Percentiles rank a stretch among this genome's conserved stretches.
Conservation (phyloP, 2,329 filamentous ascomycete genomes). For the Colletotrichum lentis region DNA sequence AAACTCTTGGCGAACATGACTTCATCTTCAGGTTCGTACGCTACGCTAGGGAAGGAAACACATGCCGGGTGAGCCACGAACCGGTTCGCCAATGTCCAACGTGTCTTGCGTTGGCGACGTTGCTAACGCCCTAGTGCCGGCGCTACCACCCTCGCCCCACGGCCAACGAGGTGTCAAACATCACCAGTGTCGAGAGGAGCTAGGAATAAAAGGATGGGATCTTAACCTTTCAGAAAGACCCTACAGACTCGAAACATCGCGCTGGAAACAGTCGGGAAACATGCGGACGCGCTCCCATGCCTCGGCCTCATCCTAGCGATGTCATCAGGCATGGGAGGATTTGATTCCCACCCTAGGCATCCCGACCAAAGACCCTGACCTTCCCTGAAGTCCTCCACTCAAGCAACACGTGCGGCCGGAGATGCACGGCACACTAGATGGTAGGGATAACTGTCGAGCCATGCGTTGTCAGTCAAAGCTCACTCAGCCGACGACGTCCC, state of each 20-base stretch:
- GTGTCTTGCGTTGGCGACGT: conserved; percentile 5
- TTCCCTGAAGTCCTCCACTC: too few relatives aligned
- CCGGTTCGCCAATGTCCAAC: conserved; percentile 7
- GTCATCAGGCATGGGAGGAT: neutral
- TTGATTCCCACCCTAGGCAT: neutral
- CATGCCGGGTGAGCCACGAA: conserved; percentile 3
- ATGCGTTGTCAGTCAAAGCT: neutral
- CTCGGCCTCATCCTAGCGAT: neutral
- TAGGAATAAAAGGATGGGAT: neutral
- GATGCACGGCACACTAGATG: neutral
- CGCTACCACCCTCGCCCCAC: conserved; percentile 9
- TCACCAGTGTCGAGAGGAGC: neutral
- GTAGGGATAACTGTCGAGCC: neutral
- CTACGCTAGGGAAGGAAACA: neutral
- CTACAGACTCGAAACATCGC: too few relatives aligned
- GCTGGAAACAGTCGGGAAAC: neutral
- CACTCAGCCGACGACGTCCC: neutral
- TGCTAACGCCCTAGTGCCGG: conserved; percentile 23
- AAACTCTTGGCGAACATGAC: neutral
- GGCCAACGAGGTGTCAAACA: neutral
- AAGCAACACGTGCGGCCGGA: neutral
- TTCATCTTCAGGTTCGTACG: neutral
- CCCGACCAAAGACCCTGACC: too few relatives aligned
- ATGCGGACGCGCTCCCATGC: neutral
- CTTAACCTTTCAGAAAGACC: neutral